Evolutionary conservation across 352 stramenopile species (phyloP).

Genomic region (Phytopythium delawarense): DNA sequence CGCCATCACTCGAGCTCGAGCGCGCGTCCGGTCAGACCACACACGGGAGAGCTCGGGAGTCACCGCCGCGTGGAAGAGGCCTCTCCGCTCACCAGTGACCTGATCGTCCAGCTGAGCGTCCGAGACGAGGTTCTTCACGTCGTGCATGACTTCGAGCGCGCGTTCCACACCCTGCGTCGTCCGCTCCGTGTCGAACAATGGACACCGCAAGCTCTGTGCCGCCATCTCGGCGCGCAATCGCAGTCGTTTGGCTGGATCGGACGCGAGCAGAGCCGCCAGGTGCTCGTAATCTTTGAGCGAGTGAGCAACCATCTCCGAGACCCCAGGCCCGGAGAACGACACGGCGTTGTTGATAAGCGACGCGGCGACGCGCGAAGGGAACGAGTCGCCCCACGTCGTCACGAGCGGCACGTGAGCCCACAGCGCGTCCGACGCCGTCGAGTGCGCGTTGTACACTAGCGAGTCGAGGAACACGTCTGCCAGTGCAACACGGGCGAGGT

Average conservation of each 20-base stretch:
- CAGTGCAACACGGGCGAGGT: slow-evolving; percentile 74
- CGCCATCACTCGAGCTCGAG: background rate
- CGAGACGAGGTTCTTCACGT: slow-evolving; percentile 27
- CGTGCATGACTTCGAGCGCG: slow-evolving; percentile 61
- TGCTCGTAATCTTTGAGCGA: slow-evolving; percentile 71
- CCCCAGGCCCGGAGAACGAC: background rate
- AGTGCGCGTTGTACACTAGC: slow-evolving; percentile 95
- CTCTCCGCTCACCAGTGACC: background rate
- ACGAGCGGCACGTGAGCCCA: slow-evolving; percentile 89
- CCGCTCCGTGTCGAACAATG: slow-evolving; percentile 70
- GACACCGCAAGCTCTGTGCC: slow-evolving; percentile 24
- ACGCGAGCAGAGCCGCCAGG: slow-evolving; percentile 48
- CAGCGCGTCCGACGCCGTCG: slow-evolving; percentile 89
- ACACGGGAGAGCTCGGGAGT: slow-evolving; percentile 11
- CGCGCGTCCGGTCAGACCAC: background rate
- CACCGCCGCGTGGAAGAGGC: slow-evolving; percentile 42
- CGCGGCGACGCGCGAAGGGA: slow-evolving; percentile 67
- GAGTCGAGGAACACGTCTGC: slow-evolving; percentile 95
- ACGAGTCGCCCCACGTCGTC: slow-evolving; percentile 73
- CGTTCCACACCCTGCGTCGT: slow-evolving; percentile 63
- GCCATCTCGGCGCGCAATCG: slow-evolving; percentile 31
- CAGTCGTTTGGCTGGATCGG: slow-evolving; percentile 10
- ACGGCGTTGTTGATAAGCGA: slow-evolving; percentile 47
- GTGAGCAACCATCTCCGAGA: slow-evolving; percentile 33
- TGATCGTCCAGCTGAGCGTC: background rate